Base-by-base conservation (phyloP, 768 basidiomycete species). In the Jaapia argillacea region DNA sequence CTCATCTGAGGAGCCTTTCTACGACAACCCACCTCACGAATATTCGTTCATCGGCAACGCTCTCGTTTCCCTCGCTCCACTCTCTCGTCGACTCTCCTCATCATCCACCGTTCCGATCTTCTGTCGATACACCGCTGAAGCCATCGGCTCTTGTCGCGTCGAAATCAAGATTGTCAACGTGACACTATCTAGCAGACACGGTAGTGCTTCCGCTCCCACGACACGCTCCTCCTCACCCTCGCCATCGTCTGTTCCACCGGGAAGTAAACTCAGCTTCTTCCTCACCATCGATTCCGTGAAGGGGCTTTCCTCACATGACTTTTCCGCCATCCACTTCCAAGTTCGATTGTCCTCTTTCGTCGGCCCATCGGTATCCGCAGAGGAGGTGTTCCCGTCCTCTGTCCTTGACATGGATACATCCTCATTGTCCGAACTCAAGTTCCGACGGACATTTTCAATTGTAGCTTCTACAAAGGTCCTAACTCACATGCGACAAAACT, bases 1-100 rank as follows among this genome's bases (percentile, higher is more conserved):
- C 66, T 87, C 88, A 24, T 81, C 83, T 12, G 85, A 92, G 50
- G 90, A 90, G 63, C 85, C 89, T 2, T 99, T 98, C 67, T 92
- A 86, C 62, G 85, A 94, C 57, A 75, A 75, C 26, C 85, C 87
- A 2, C 79, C 89, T 2, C 86, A 90, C 5, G 80, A 85, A 51
- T 93, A 86, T 59, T 94, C 91, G 5, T 94, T 93, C 60, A 81
- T 99, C 44, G 96, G 93, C 45, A 85, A 87, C 53, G 84, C 87
- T 1, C 63, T 86, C 24, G 69, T 93, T 43, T 86, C 88, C 12
- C 71, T 99, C 21, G 78, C 84, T 0, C 81, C 91, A 2, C 70
- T 98, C 37, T 80, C 78, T 10, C 80, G 88, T 33, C 72, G 79
- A 43, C 65, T 88, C 27, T 83, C 87, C 2, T 85, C 81, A 1